Evolutionary conservation across 306 rosid species (phyloP).

Genomic region (Hippophae gyantsensis): DNA sequence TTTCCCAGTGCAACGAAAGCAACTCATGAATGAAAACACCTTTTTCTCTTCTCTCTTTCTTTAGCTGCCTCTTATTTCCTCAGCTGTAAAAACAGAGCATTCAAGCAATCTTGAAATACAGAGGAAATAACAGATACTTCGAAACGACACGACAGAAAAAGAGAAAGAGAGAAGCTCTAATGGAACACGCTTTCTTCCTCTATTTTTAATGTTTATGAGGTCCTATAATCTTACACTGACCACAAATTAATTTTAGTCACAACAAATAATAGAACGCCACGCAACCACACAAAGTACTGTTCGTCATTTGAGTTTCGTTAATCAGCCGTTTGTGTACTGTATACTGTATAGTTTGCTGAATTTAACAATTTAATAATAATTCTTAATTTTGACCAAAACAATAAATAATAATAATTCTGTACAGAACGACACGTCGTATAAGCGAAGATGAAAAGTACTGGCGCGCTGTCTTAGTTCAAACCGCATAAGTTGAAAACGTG

Average conservation of each 20-base stretch:
- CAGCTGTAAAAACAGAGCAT: conserved; percentile 24
- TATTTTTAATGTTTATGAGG: conserved; percentile 14
- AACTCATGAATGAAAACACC: conserved; percentile 45
- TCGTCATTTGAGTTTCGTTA: background rate
- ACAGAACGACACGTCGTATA: too few relatives aligned
- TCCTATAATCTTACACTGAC: conserved; percentile 18
- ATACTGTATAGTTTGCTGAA: background rate
- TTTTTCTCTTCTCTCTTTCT: background rate
- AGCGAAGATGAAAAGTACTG: too few relatives aligned
- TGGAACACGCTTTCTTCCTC: background rate
- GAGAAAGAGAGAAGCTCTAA: background rate
- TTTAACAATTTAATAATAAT: background rate
- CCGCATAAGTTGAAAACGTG: too few relatives aligned
- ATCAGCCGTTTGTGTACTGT: conserved; percentile 1
- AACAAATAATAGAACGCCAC: conserved; percentile 14
- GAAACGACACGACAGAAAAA: conserved; percentile 12
- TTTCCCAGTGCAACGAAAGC: conserved; percentile 47
- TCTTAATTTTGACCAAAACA: too few relatives aligned
- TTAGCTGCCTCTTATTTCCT: conserved; percentile 13
- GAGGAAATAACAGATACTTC: conserved; percentile 10
- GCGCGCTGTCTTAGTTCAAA: too few relatives aligned
- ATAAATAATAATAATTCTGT: too few relatives aligned
- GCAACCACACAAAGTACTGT: conserved; percentile 4
- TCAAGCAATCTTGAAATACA: conserved; percentile 14
- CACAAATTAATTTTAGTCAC: background rate